These are phyloP conservation scores for Wickerhamomyces sp. DNA, from an alignment of 1,139 yeast genomes.

Conservation along the genomic window DNA sequence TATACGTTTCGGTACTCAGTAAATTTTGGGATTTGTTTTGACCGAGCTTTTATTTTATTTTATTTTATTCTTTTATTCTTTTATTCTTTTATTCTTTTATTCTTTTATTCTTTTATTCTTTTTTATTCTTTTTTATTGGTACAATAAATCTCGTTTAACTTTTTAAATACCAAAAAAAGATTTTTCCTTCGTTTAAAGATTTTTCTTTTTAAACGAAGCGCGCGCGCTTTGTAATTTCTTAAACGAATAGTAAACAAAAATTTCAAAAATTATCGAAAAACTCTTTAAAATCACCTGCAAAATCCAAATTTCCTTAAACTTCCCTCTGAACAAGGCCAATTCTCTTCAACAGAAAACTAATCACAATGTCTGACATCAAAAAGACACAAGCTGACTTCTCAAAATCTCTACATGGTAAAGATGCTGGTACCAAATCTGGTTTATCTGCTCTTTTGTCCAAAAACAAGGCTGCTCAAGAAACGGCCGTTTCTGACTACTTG, in stretches of 20 bases:
- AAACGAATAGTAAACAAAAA: background rate
- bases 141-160: too few species aligned
- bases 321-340: slow-evolving; percentile 2
- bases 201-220: too few species aligned
- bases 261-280: background rate
- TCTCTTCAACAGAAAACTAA: background rate
- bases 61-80: too few species aligned
- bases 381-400: slow-evolving; percentile 57
- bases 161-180: too few species aligned
- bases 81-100: too few species aligned
- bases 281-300: background rate
- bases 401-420: slow-evolving; percentile 78
- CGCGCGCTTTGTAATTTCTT: background rate
- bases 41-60: too few species aligned
- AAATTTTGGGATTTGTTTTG: too few species aligned
- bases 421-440: slow-evolving; percentile 62
- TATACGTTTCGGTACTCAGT: too few species aligned
- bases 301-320: background rate
- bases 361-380: slow-evolving; percentile 26
- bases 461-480: slow-evolving; percentile 71
- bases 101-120: too few species aligned
- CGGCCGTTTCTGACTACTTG: slow-evolving; percentile 87
- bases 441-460: slow-evolving; percentile 73
- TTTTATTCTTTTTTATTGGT: too few species aligned
- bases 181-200: background rate